Conservation (phyloP, 805 yeast species). For the Sugiyamaella americana region DNA sequence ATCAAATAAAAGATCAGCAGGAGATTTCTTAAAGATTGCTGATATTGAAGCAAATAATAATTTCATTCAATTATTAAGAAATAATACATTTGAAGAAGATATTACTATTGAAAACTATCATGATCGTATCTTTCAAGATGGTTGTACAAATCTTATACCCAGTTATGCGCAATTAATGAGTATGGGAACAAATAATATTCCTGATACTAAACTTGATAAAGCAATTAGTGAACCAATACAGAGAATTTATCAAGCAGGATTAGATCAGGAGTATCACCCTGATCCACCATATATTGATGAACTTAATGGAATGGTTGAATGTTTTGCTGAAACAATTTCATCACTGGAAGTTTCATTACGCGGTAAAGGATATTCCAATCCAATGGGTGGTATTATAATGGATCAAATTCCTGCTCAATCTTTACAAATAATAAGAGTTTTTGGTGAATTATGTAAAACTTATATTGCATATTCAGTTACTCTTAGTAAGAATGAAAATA, state of each 20-base stretch:
- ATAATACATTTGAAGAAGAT: not conserved
- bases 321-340: conserved; percentile 50
- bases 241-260: not conserved
- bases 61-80: not conserved
- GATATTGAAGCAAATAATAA: not conserved
- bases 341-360: conserved; percentile 62
- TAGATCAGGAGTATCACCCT: not conserved
- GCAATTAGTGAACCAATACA: not conserved
- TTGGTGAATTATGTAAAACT: conserved; percentile 31
- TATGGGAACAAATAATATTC: not conserved
- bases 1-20: conserved; percentile 34
- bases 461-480: not conserved
- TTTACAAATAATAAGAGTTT: conserved; percentile 51
- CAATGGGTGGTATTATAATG: conserved; percentile 41
- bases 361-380: conserved; percentile 35
- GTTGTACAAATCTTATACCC: not conserved
- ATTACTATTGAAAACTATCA: not conserved
- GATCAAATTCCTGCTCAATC: conserved; percentile 58
- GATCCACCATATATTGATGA: not conserved
- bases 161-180: not conserved
- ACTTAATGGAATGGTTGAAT: not conserved
- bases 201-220: not conserved
- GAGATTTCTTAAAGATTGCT: conserved; percentile 7
- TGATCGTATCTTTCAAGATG: not conserved
- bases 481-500: not conserved